phyloP scores from a whole-genome alignment of 1,284 basidiomycete genomes.

The Sporisorium graminicola region DNA sequence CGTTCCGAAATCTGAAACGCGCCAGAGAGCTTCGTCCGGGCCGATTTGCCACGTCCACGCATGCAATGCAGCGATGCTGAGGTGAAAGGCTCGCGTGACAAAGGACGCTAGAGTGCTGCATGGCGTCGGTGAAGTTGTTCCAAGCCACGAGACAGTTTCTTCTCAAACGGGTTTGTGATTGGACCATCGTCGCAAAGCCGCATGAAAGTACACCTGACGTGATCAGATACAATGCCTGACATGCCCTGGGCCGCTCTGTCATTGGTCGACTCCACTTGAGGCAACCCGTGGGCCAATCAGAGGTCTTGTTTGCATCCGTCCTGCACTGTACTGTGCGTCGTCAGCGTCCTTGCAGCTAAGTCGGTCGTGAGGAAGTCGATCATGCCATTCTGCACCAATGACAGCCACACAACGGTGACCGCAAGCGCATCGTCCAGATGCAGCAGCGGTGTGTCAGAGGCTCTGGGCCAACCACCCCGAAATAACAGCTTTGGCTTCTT shows the following conservation, averaged over 20 bases:
- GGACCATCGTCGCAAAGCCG: background rate
- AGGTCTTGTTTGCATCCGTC: background rate
- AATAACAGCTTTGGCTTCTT: too few species aligned
- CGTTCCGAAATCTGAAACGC: background rate
- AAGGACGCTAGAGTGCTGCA: background rate
- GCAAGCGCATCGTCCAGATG: too few species aligned
- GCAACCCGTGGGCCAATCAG: constrained; percentile 12
- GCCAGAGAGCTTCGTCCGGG: too few species aligned
- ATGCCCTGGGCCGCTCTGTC: background rate
- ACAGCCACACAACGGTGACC: background rate
- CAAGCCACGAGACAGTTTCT: background rate
- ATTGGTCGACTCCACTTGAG: background rate
- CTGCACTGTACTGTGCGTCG: background rate
- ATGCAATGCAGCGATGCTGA: background rate
- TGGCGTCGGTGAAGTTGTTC: background rate
- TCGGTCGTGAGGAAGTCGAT: background rate
- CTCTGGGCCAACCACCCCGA: background rate
- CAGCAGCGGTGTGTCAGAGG: too few species aligned
- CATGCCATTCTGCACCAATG: background rate
- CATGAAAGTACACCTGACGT: constrained; percentile 1
- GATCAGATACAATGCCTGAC: constrained; percentile 7
- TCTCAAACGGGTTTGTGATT: background rate
- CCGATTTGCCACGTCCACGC: background rate
- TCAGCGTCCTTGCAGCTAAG: constrained; percentile 1
- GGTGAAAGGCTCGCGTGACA: background rate